Evolutionary conservation across 2,329 filamentous ascomycete species (phyloP), one percentile per base, ranked within the genome.

Genomic region (Zasmidium cellare): DNA sequence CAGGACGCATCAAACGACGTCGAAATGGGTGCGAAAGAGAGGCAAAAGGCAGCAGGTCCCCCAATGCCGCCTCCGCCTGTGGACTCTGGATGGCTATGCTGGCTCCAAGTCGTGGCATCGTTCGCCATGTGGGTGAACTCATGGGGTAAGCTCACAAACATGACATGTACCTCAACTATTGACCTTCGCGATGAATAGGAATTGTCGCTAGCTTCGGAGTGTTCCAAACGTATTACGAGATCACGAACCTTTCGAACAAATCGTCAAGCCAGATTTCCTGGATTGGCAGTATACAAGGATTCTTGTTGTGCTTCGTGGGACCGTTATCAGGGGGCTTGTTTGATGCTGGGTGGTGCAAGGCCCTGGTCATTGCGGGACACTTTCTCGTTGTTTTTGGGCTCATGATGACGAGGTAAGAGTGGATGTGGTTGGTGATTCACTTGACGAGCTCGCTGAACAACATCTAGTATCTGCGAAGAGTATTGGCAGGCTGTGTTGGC

Each of bases 291-390:
- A 19, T 77, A 20, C 76, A 79, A 64, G 72, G 74, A 14, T 77
- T 76, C 53, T 68, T 79, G 9, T 69, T 79, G 9, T 66, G 78
- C 47, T 60, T 77, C 18, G 71, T 78, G 11, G 59, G 59, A 11
- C 31, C 24, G 1, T 11, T 60, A 3, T 47, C 46, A 14, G 59
- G 59, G 2, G 56, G 53, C 1, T 11, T 61, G 2, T 61, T 49
- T 28, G 59, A 59, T 55, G 31, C 49, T n/a, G 59, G 59, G 35
- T 61, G 56, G 23, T 56, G 58, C 18, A 28, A 44, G 14, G 23
- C 23, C 3, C n/a, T 62, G 7, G 31, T 55, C 18, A 22, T 56
- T 5, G 44, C n/a, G 3, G 57, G 57, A 20, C 49, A 22, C 22
- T 38, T 59, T 3, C 28, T 59, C 11, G 45, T 59, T 22, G 51